Base-by-base conservation (phyloP, 306 rosid genomes). In the Cucumis melo region DNA sequence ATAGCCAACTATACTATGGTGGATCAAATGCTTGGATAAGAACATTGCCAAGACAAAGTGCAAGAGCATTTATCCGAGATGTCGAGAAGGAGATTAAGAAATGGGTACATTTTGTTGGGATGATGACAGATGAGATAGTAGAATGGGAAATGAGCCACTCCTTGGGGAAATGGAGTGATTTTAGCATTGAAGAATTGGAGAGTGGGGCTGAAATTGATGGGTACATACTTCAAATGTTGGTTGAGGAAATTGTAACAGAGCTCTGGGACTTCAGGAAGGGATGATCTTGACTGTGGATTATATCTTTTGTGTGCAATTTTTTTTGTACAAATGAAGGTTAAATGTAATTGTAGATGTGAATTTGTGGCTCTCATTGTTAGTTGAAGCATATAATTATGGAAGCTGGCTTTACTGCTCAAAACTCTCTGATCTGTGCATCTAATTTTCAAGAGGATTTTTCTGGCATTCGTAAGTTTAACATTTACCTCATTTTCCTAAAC, bases 121-220 rank as follows among this genome's bases (percentile, higher is more conserved):
- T 91, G 96, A 42, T 68, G 15, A 83, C 91, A 3, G 97, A 91
- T 23, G 96, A 89, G 84, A 85, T 91, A 72, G 78, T 91, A 41
- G 98, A 87, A 78, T 88, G 87, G 96, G 98, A 93, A 73, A 93
- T 93, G 97, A 87, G 91, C 57, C 84, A 88, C 59, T 85, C 89
- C 7, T 41, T 86, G 41, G 97, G 93, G 27, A 93, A 87, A 86
- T 93, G 98, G 98, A 77, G 81, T 1, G 86, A 86, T 74, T 91
- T 93, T 68, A 84, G 87, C 19, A 77, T 82, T 1, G 98, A 91
- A 88, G 89, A 89, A 74, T 88, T 86, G 78, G 98, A 88, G 87
- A 78, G 80, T 5, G 97, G 93, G 46, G 86, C 66, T 44, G 91
- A 81, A 44, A 81, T 91, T 17, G 88, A 75, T 50, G 84, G 88